Evolutionary conservation across 176 grass and related monocot species (phyloP), one percentile per base, ranked within the genome.

Genomic region (Guadua angustifolia): DNA sequence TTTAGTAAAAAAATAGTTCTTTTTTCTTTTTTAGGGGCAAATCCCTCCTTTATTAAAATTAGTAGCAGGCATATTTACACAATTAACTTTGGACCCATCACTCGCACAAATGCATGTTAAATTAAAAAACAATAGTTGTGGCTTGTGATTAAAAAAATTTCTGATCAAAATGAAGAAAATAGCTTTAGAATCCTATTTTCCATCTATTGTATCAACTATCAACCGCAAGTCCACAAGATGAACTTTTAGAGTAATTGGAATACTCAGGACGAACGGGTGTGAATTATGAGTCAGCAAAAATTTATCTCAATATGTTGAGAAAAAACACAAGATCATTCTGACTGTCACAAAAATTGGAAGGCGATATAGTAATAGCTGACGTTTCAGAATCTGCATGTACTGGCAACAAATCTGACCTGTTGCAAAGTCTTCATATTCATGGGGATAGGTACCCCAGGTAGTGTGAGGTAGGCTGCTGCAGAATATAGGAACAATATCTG

Each of bases 401-500:
- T 75, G 17, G 8, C 18, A 75, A n/a, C 63, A 73, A 70, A 88
- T 64, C 87, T 51, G 84, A 94, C 94, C 95, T 64, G 92, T 93
- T 49, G 95, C 90, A 71, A 93, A 98, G 79, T 98, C 95, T 84
- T 98, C 90, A 14, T 83, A 98, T 68, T 98, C 90, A 83, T 91
- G 95, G 32, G 90, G 90, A 78, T 98, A 94, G 33, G 87, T 86
- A 26, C 40, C 89, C 95, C 95, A 97, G 32, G 95, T 97, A 74
- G 90, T 90, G 65, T 93, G 92, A 81, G 88, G 79, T 73, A 97
- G 15, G 62, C 52, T 91, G 82, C 90, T 89, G 63, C 95, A 98
- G 84, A 98, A 98, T 88, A 94, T 94, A 66, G 95, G 90, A 89
- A 98, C 90, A 73, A 98, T 98, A 71, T 98, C 92, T 65, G 92